phyloP scores from a whole-genome alignment of 805 yeast genomes.

The Candida pseudoglaebosa region DNA sequence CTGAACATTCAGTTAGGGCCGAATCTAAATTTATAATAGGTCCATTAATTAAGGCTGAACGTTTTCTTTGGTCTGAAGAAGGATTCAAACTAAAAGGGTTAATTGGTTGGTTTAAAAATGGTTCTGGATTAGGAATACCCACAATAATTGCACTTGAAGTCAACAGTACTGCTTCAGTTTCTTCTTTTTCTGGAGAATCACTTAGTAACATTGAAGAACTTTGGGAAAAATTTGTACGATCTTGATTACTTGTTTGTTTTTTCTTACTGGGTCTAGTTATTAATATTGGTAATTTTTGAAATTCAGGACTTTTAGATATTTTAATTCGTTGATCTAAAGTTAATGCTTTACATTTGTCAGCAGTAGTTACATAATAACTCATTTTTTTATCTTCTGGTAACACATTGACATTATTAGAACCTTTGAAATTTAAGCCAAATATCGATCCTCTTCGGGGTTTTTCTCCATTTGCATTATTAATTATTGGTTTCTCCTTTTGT shows the following conservation, averaged over 20 bases:
- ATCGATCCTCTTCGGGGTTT: slow-evolving; percentile 31
- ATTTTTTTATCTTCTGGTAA: slow-evolving; percentile 8
- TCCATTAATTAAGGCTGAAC: slow-evolving; percentile 72
- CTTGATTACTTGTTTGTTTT: slow-evolving; percentile 10
- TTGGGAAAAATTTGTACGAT: slow-evolving; percentile 26
- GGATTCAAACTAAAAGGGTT: slow-evolving; percentile 40
- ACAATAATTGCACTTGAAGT: slow-evolving; percentile 32
- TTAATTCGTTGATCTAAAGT: slow-evolving; percentile 31
- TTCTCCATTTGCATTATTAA: neutral
- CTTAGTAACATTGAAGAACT: slow-evolving; percentile 31
- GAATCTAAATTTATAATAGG: slow-evolving; percentile 83
- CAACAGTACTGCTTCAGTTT: slow-evolving; percentile 19
- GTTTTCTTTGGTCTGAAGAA: slow-evolving; percentile 67
- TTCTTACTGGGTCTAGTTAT: slow-evolving; percentile 32
- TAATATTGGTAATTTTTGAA: slow-evolving; percentile 28
- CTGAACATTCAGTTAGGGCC: slow-evolving; percentile 37
- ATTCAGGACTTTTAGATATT: slow-evolving; percentile 25
- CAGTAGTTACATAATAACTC: slow-evolving; percentile 18
- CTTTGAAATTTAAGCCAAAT: slow-evolving; percentile 37
- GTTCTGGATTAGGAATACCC: slow-evolving; percentile 41
- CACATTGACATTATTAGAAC: slow-evolving; percentile 8
- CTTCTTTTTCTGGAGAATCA: slow-evolving; percentile 11
- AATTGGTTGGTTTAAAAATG: slow-evolving; percentile 27
- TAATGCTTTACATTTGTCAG: slow-evolving; percentile 29
- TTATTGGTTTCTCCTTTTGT: slow-evolving; percentile 19